Evolutionary conservation across 805 yeast species (phyloP), one percentile per base, ranked within the genome.

Genomic region (Starmerella scarabaei): DNA sequence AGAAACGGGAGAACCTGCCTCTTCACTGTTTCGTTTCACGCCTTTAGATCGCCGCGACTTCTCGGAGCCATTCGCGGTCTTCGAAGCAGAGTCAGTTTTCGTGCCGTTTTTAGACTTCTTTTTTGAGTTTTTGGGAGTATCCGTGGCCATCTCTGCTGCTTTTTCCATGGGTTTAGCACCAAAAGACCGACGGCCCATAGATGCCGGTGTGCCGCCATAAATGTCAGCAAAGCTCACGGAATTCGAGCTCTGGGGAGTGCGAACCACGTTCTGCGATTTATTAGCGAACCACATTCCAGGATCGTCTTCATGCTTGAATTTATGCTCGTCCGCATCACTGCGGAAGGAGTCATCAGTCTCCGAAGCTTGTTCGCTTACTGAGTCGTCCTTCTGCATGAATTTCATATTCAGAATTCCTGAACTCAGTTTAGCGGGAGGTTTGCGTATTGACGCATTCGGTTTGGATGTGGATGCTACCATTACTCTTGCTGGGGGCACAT

Each of bases 381-480:
- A n/a, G 18, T 30, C 38, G 14, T 21, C 21, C 36, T 37, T 36
- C 31, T 41, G 47, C 56, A 53, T 53, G 45, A 53, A 53, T 35
- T 52, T 53, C 56, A 53, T 53, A 19, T 47, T 47, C 30, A 53
- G 37, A 8, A 53, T 37, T 18, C 51, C 48, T 5, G 54, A 43
- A 34, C 55, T 51, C 19, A 53, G 42, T 36, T 40, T 37, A 3
- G 49, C 27, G 24, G 43, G 35, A 17, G 37, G 31, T 11, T 24
- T 35, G 16, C 11, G n/a, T 21, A 18, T 9, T 23, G 26, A 23
- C n/a, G n/a, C n/a, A n/a, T n/a, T n/a, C 26, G 26, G 26, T 23
- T 23, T 23, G 11, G 26, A 7, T 23, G 26, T 23, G 7, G 26
- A 7, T 11, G 26, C 26, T 11, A 23, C 11, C 11, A 7, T 23